A percentile compares a stretch with the other conserved stretches of the same genome.
phyloP scores from a whole-genome alignment of 148 eudicot species.

The Pouteria glomerata region DNA sequence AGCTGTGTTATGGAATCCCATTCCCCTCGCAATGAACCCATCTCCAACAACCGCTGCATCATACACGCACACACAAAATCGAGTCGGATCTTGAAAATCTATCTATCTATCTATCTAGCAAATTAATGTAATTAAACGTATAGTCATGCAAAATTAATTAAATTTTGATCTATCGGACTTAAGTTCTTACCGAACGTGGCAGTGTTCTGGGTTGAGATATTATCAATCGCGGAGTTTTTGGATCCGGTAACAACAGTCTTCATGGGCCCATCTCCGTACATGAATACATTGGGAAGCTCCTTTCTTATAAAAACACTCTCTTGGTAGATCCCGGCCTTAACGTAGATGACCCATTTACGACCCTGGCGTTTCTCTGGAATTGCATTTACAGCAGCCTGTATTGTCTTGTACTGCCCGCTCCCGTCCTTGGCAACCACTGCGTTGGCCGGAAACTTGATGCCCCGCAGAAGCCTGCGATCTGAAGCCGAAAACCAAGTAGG shows the following conservation, averaged over 20 bases:
- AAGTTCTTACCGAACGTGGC: conserved; percentile 42
- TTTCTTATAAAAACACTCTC: conserved; percentile 40
- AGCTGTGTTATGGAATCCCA: conserved; percentile 60
- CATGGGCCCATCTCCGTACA: conserved; percentile 79
- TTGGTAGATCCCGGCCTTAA: conserved; percentile 57
- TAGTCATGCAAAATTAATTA: too few species aligned
- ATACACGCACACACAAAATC: background rate
- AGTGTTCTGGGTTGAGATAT: conserved; percentile 30
- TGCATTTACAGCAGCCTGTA: conserved; percentile 37
- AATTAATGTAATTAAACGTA: too few species aligned
- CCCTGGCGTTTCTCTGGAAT: conserved; percentile 45
- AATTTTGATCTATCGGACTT: too few species aligned
- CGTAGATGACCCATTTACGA: conserved; percentile 47
- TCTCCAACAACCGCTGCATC: conserved; percentile 33
- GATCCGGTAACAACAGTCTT: conserved; percentile 51
- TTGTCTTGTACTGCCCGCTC: conserved; percentile 53
- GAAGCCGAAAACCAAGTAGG: conserved; percentile 45
- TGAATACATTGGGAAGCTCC: conserved; percentile 33
- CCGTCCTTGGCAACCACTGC: conserved; percentile 61
- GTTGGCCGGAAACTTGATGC: background rate
- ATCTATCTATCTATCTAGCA: too few species aligned
- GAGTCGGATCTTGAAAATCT: too few species aligned
- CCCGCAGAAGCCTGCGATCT: conserved; percentile 35
- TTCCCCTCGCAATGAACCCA: conserved; percentile 39
- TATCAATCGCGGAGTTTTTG: conserved; percentile 18